Evolutionary conservation across 1,284 basidiomycete species (phyloP).

Genomic region (Somion occarium): DNA sequence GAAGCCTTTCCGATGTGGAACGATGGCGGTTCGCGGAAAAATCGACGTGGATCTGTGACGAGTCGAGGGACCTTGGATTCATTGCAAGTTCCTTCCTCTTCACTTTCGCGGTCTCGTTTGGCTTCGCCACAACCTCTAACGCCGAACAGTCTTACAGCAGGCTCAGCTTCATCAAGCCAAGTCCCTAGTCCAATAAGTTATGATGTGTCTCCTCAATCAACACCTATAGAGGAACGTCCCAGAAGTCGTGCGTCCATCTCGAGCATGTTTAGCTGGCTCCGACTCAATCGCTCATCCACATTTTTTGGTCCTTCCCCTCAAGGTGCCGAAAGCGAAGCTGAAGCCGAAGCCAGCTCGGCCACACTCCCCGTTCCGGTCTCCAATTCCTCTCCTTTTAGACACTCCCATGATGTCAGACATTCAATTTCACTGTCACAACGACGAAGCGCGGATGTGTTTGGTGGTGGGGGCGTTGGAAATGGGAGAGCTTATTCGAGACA

Average conservation of each 20-base stretch:
- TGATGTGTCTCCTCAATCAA: neutral
- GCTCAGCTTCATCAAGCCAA: too few species aligned
- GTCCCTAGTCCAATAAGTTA: too few species aligned
- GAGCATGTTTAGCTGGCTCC: neutral
- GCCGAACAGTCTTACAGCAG: too few species aligned
- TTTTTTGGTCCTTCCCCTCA: neutral
- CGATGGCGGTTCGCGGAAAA: neutral
- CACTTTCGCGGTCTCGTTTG: too few species aligned
- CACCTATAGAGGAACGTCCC: neutral
- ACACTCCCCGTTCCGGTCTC: too few species aligned
- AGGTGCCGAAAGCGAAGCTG: too few species aligned
- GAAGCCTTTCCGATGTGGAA: constrained; percentile 3
- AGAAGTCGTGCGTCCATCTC: neutral
- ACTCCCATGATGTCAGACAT: too few species aligned
- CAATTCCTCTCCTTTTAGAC: too few species aligned
- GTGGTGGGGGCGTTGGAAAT: too few species aligned
- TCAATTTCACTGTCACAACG: constrained; percentile 8
- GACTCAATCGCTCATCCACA: neutral
- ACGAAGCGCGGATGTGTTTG: constrained; percentile 31
- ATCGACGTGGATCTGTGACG: neutral
- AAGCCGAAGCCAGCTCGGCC: too few species aligned
- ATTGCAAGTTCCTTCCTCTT: too few species aligned
- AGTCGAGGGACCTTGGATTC: neutral
- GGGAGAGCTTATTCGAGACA: neutral
- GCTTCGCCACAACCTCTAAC: too few species aligned